Conservation (phyloP, 2,329 filamentous ascomycete species). For the Metarhizium rileyi region DNA sequence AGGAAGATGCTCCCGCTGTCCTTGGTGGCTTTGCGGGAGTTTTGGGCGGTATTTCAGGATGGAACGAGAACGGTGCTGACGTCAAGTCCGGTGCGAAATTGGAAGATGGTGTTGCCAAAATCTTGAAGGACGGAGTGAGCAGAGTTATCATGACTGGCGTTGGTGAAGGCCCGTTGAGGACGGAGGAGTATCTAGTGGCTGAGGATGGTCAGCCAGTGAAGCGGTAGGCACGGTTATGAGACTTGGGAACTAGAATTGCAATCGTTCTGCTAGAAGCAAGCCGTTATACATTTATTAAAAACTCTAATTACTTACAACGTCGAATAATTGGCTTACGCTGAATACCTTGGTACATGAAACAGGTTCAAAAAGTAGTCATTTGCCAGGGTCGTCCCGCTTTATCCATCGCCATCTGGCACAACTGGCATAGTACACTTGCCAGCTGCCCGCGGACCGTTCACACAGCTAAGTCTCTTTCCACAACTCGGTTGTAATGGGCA, state of each 20-base stretch:
- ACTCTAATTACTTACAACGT: not conserved
- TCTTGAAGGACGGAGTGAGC: slow-evolving; percentile 70
- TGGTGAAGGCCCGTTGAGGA: slow-evolving; percentile 77
- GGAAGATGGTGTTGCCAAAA: slow-evolving; percentile 53
- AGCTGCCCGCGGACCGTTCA: not conserved
- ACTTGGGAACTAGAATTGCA: not conserved
- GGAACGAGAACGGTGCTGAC: slow-evolving; percentile 50
- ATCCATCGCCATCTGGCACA: not conserved
- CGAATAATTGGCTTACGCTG: no score
- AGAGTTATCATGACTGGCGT: slow-evolving; percentile 87
- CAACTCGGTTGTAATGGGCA: not conserved
- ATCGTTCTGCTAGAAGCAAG: not conserved
- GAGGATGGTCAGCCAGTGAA: slow-evolving; percentile 47
- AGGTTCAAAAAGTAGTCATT: no score
- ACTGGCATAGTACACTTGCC: not conserved
- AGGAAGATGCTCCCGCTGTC: slow-evolving; percentile 63
- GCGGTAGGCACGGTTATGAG: slow-evolving; percentile 13
- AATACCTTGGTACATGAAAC: no score
- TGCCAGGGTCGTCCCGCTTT: no score
- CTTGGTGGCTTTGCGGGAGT: slow-evolving; percentile 69
- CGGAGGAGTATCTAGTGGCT: slow-evolving; percentile 65
- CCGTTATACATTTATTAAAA: not conserved
- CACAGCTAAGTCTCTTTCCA: not conserved
- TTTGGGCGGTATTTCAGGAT: slow-evolving; percentile 57
- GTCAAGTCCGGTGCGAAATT: slow-evolving; percentile 47